Evolutionary conservation across 306 rosid species (phyloP).

Genomic region (Coriaria nepalensis): DNA sequence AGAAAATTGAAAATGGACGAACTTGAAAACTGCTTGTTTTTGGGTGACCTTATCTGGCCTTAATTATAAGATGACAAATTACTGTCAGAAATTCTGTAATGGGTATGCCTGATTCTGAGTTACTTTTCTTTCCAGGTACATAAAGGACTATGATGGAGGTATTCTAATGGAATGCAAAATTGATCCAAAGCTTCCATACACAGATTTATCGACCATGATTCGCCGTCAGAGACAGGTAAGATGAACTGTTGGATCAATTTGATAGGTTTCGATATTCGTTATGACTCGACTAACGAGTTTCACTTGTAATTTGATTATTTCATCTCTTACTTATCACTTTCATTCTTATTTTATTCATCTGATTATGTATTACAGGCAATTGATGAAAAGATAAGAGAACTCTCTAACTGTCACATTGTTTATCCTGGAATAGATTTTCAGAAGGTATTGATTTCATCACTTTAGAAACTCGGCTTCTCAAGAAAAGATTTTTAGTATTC

Average conservation of each 20-base stretch:
- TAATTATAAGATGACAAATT: no score
- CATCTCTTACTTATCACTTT: constrained; percentile 9
- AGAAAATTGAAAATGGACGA: no score
- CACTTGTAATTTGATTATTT: no score
- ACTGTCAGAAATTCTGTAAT: no score
- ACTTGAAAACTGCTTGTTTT: no score
- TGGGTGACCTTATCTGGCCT: no score
- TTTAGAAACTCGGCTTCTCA: background rate
- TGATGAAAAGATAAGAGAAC: constrained; percentile 90
- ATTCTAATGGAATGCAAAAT: constrained; percentile 96
- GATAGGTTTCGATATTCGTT: no score
- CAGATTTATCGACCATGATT: constrained; percentile 86
- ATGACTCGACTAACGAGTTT: constrained; percentile 1
- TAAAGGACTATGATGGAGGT: constrained; percentile 97
- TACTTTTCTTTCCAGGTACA: constrained; percentile 43
- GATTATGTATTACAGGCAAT: constrained; percentile 51
- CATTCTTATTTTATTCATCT: constrained; percentile 5
- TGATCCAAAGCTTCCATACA: constrained; percentile 87
- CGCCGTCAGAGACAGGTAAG: constrained; percentile 87
- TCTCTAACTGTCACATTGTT: constrained; percentile 91
- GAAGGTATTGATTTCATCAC: constrained; percentile 36
- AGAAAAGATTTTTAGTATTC: no score
- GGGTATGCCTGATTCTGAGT: no score
- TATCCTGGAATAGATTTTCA: constrained; percentile 69
- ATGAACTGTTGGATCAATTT: background rate